phyloP scores from a whole-genome alignment of 768 basidiomycete species.

The Leccinum sublutescens region DNA sequence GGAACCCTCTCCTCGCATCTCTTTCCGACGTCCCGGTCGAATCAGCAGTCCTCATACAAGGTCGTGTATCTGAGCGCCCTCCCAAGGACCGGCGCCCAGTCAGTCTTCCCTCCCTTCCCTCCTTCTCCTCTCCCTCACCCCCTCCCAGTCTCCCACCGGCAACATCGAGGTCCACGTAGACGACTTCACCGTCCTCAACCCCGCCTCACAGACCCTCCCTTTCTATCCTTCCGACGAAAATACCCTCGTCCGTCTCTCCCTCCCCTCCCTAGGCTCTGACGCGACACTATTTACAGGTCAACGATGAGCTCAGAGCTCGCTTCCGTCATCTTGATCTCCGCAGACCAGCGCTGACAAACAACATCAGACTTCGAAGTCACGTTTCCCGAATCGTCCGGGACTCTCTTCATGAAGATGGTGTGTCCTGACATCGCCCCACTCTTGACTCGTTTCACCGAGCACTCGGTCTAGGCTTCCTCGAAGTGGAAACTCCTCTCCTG shows the following conservation, averaged over 20 bases:
- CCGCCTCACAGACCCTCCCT: constrained; percentile 69
- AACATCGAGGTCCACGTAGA: constrained; percentile 80
- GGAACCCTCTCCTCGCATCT: constrained; percentile 37
- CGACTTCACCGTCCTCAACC: constrained; percentile 72
- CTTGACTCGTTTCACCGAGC: constrained; percentile 7
- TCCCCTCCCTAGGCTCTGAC: background rate
- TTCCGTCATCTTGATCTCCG: constrained; percentile 91
- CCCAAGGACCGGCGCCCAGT: constrained; percentile 60
- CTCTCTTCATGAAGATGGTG: constrained; percentile 72
- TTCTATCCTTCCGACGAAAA: constrained; percentile 79
- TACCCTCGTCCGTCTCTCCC: constrained; percentile 57
- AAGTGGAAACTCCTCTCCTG: constrained; percentile 91
- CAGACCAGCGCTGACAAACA: constrained; percentile 65
- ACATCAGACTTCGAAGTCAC: constrained; percentile 76
- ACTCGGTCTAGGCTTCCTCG: constrained; percentile 67
- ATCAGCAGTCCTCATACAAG: constrained; percentile 74
- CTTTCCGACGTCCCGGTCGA: constrained; percentile 71
- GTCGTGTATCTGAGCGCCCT: constrained; percentile 67
- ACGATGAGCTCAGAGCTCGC: constrained; percentile 81
- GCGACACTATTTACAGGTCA: constrained; percentile 49
- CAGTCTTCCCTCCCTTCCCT: constrained; percentile 27
- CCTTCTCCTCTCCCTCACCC: constrained; percentile 6
- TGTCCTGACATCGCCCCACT: constrained; percentile 19
- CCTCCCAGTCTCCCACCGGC: constrained; percentile 56
- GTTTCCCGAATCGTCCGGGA: constrained; percentile 79